phyloP scores from a whole-genome alignment of 768 basidiomycete species.

The Hydnum rufescens region DNA sequence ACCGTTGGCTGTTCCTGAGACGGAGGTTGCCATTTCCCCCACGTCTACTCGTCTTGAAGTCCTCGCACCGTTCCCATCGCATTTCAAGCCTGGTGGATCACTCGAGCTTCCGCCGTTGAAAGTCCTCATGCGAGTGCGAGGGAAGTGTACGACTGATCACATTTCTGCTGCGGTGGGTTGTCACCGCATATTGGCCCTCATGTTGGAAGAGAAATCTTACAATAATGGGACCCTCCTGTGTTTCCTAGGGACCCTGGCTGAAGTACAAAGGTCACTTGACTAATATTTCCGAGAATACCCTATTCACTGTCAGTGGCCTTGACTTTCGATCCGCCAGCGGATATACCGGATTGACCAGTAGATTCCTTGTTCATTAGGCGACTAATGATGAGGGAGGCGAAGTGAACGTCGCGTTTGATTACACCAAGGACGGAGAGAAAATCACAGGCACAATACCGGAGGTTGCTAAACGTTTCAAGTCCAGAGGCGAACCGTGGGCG shows the following conservation, averaged over 20 bases:
- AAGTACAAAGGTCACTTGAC: constrained; percentile 96
- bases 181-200: neutral
- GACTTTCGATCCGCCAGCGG: neutral
- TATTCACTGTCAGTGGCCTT: neutral
- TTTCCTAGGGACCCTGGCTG: constrained; percentile 73
- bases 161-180: constrained; percentile 77
- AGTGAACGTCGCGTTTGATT: constrained; percentile 79
- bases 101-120: constrained; percentile 66
- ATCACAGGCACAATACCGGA: constrained; percentile 48
- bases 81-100: constrained; percentile 40
- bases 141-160: constrained; percentile 99
- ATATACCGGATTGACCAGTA: neutral
- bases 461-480: constrained; percentile 76
- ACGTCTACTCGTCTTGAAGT: constrained; percentile 73
- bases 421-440: constrained; percentile 26
- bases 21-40: constrained; percentile 54
- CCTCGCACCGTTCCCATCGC: constrained; percentile 66
- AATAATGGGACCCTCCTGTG: neutral
- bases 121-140: constrained; percentile 76
- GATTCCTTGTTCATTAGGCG: constrained; percentile 27
- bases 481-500: constrained; percentile 74
- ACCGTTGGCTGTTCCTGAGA: constrained; percentile 57
- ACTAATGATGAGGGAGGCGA: constrained; percentile 89
- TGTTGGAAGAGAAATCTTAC: neutral
- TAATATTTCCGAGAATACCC: constrained; percentile 78